Conservation (phyloP, 441 rosid genomes). For the Brassica hybrid region DNA sequence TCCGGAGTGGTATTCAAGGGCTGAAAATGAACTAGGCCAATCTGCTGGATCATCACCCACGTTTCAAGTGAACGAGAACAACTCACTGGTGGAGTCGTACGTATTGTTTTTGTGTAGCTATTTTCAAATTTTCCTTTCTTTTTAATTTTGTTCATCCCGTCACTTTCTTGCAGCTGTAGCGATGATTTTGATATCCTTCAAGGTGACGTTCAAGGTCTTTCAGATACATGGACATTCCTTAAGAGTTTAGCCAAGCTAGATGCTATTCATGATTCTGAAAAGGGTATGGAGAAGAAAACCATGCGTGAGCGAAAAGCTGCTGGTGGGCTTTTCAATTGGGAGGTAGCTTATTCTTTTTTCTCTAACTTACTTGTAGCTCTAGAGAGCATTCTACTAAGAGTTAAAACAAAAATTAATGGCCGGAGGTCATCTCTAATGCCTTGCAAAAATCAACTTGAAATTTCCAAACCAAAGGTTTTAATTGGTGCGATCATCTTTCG, state of each 20-base stretch:
- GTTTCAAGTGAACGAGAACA: conserved; percentile 49
- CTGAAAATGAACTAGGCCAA: conserved; percentile 83
- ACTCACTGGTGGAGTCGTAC: conserved; percentile 51
- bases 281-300: conserved; percentile 74
- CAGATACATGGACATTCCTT: conserved; percentile 87
- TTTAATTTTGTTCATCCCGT: conserved; percentile 22
- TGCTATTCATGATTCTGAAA: conserved; percentile 57
- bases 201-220: conserved; percentile 87
- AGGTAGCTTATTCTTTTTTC: conserved; percentile 53
- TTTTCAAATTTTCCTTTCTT: neutral
- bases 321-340: conserved; percentile 97
- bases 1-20: conserved; percentile 99
- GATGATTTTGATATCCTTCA: conserved; percentile 93
- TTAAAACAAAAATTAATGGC: neutral
- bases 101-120: conserved; percentile 41
- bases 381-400: conserved; percentile 8
- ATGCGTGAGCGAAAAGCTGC: conserved; percentile 97
- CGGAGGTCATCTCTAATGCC: neutral
- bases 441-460: conserved; percentile 10
- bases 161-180: conserved; percentile 50
- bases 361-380: neutral
- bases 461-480: conserved; percentile 1
- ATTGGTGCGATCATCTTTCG: conserved; percentile 5
- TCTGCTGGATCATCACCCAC: conserved; percentile 69
- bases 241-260: conserved; percentile 84